Evolutionary conservation across 495 filamentous ascomycete species (phyloP).

Genomic region (Friedmanniomyces endolithicus): DNA sequence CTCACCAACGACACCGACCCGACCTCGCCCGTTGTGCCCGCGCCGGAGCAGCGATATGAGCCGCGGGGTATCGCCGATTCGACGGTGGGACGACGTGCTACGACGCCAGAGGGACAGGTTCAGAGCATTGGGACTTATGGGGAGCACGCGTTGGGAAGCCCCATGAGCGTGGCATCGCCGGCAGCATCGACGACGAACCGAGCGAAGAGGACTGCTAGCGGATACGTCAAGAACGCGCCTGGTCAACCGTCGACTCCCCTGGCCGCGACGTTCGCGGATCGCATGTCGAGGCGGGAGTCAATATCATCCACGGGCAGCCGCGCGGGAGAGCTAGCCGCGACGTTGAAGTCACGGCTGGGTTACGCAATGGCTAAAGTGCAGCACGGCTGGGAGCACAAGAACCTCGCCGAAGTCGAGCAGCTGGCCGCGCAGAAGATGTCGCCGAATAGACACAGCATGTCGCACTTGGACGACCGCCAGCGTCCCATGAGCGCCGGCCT

Average conservation of each 20-base stretch:
- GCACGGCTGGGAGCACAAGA: constrained; percentile 65
- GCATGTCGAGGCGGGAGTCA: constrained; percentile 4
- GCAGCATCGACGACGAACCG: constrained; percentile 7
- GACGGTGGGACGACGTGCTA: neutral
- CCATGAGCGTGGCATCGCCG: constrained; percentile 5
- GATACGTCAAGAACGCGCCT: constrained; percentile 20
- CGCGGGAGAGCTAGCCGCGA: constrained; percentile 51
- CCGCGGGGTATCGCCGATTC: neutral
- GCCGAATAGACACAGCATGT: constrained; percentile 32
- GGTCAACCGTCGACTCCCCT: constrained; percentile 9
- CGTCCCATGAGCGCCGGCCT: constrained; percentile 11
- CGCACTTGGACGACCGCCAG: constrained; percentile 6
- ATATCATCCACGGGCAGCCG: constrained; percentile 18
- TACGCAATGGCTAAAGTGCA: constrained; percentile 87
- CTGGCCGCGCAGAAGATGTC: constrained; percentile 49
- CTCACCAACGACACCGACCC: constrained; percentile 15
- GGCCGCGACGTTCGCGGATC: neutral
- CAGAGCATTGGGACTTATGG: neutral
- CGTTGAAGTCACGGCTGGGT: constrained; percentile 65
- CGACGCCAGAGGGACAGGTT: constrained; percentile 3
- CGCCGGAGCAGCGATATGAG: neutral
- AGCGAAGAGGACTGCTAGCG: constrained; percentile 23
- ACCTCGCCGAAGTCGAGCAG: constrained; percentile 56
- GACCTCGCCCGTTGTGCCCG: constrained; percentile 6
- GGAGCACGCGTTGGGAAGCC: constrained; percentile 10